Evolutionary conservation across 768 basidiomycete species (phyloP).

Genomic region (Pulveroboletus frians): DNA sequence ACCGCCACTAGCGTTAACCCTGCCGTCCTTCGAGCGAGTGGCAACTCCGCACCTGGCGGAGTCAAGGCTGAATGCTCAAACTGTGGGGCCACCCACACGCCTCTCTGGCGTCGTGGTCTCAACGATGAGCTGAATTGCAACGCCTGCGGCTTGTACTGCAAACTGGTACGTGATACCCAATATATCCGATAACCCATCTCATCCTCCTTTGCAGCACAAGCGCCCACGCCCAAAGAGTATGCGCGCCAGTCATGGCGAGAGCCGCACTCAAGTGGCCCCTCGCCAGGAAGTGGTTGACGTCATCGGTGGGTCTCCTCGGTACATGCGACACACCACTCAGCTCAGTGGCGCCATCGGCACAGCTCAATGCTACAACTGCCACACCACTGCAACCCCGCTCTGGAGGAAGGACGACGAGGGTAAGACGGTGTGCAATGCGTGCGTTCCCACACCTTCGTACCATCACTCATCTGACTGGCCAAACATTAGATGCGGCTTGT

Average conservation of each 20-base stretch:
- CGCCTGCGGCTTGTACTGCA: constrained; percentile 84
- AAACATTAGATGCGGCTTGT: constrained; percentile 63
- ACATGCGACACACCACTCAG: constrained; percentile 26
- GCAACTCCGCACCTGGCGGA: constrained; percentile 45
- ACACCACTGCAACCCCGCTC: constrained; percentile 82
- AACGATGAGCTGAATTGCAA: constrained; percentile 90
- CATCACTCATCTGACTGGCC: constrained; percentile 8
- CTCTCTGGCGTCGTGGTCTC: constrained; percentile 79
- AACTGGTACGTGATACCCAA: constrained; percentile 49
- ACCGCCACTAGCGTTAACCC: constrained; percentile 57
- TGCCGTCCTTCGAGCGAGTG: constrained; percentile 31
- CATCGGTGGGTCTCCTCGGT: constrained; percentile 49
- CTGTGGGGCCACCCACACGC: constrained; percentile 85
- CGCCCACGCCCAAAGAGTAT: constrained; percentile 85
- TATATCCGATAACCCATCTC: neutral
- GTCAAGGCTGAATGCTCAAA: constrained; percentile 84
- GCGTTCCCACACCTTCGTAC: constrained; percentile 32
- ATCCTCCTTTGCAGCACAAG: constrained; percentile 54
- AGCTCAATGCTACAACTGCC: constrained; percentile 88
- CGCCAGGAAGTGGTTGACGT: constrained; percentile 71
- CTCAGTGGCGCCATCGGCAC: constrained; percentile 30
- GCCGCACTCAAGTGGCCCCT: constrained; percentile 56
- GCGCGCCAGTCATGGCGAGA: constrained; percentile 72
- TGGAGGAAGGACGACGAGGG: constrained; percentile 92
- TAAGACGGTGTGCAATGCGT: constrained; percentile 90